Percentiles rank a stretch among this genome's conserved stretches.
phyloP scores from a whole-genome alignment of 768 basidiomycete genomes.

The Chiua virens region DNA sequence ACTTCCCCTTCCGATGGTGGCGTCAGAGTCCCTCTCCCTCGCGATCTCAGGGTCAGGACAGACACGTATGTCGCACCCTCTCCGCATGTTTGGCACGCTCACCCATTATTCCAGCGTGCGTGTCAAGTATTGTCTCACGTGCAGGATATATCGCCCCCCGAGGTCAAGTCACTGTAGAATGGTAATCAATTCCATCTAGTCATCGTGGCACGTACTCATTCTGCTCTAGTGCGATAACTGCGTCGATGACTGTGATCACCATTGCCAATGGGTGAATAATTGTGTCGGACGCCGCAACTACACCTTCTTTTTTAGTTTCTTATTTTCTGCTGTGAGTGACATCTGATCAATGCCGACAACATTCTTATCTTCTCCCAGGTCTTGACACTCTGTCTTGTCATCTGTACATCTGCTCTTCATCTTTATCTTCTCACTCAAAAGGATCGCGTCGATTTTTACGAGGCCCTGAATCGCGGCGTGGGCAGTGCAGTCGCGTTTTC shows the following conservation, averaged over 20 bases:
- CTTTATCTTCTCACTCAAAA: slow-evolving; percentile 63
- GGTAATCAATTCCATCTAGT: slow-evolving; percentile 41
- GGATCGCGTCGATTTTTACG: slow-evolving; percentile 47
- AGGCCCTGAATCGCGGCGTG: slow-evolving; percentile 50
- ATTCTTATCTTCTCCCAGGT: slow-evolving; percentile 44
- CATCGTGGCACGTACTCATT: background rate
- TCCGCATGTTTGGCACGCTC: background rate
- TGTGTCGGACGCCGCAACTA: slow-evolving; percentile 96
- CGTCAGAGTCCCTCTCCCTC: slow-evolving; percentile 65
- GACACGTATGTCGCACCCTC: slow-evolving; percentile 59
- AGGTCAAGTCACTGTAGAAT: slow-evolving; percentile 95
- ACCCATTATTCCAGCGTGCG: slow-evolving; percentile 56
- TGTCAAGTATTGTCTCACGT: slow-evolving; percentile 93
- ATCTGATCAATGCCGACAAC: background rate
- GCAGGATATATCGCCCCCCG: slow-evolving; percentile 89
- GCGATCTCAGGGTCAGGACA: slow-evolving; percentile 75
- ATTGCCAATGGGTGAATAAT: slow-evolving; percentile 91
- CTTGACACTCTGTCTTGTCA: slow-evolving; percentile 70
- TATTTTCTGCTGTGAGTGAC: slow-evolving; percentile 69
- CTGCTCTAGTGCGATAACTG: slow-evolving; percentile 86
- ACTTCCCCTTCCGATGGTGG: slow-evolving; percentile 63
- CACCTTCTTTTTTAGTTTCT: slow-evolving; percentile 84
- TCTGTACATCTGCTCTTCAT: slow-evolving; percentile 83
- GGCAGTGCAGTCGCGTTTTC: slow-evolving; percentile 84
- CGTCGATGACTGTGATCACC: slow-evolving; percentile 93